Evolutionary conservation across 495 filamentous ascomycete genomes (phyloP).

Genomic region (Neurospora sp.): DNA sequence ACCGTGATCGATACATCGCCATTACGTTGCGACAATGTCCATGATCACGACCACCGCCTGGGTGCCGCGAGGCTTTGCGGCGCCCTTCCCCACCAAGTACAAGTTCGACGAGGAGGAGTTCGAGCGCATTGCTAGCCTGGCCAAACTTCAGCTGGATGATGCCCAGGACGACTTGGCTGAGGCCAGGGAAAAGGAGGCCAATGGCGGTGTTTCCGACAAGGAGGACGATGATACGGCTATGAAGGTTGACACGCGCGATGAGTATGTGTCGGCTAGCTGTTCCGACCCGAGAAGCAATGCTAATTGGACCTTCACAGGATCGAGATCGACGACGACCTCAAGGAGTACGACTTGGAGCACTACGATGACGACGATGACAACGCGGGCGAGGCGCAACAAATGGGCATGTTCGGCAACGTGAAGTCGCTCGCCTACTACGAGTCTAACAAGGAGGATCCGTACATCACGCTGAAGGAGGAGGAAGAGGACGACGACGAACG

Average conservation of each 20-base stretch:
- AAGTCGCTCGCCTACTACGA: constrained; percentile 88
- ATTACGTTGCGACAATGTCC: constrained; percentile 24
- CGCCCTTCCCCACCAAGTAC: constrained; percentile 82
- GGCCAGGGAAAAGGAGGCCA: constrained; percentile 39
- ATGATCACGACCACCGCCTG: constrained; percentile 94
- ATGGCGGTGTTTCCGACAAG: constrained; percentile 17
- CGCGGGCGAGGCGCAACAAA: constrained; percentile 49
- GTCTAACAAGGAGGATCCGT: constrained; percentile 87
- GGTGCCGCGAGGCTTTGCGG: constrained; percentile 91
- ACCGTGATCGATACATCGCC: background rate
- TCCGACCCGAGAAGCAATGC: background rate
- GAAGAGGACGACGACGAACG: constrained; percentile 70
- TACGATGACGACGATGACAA: constrained; percentile 76
- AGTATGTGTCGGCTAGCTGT: constrained; percentile 4
- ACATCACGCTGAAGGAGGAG: constrained; percentile 74
- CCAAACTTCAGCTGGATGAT: constrained; percentile 85
- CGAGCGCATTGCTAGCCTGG: constrained; percentile 77
- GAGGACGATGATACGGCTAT: constrained; percentile 2
- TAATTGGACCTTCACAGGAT: constrained; percentile 22
- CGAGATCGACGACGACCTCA: constrained; percentile 65
- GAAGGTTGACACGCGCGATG: constrained; percentile 12
- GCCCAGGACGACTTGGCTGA: constrained; percentile 76
- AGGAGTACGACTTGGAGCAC: constrained; percentile 90
- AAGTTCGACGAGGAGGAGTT: constrained; percentile 90
- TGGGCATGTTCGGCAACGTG: constrained; percentile 92